These are phyloP conservation scores for Thuidium tamariscinum DNA, from an alignment of 225 moss, liverwort and hornwort species.

Conservation along the genomic window DNA sequence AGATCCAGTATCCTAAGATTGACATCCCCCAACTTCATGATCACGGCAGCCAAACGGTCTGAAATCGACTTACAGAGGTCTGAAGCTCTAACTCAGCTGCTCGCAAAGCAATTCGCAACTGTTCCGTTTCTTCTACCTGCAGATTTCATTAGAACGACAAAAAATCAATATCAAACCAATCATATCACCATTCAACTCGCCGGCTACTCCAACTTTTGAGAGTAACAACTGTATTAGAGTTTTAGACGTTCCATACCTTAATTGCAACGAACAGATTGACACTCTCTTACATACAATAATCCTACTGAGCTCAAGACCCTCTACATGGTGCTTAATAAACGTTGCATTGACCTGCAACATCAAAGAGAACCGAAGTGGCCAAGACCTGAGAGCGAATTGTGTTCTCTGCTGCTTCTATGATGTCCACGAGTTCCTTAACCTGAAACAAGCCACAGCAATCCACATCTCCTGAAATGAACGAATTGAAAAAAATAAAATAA, in stretches of 20 bases:
- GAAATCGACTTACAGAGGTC: slow-evolving; percentile 55
- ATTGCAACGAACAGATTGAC: neutral
- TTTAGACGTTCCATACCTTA: neutral
- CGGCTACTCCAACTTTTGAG: neutral
- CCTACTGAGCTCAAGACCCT: neutral
- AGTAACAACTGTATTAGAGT: neutral
- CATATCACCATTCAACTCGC: neutral
- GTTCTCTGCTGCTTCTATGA: slow-evolving; percentile 88
- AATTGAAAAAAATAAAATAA: neutral
- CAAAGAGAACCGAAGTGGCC: neutral
- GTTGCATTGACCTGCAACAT: neutral
- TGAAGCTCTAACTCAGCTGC: slow-evolving; percentile 94
- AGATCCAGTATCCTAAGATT: neutral
- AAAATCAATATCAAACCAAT: neutral
- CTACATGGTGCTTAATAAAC: neutral
- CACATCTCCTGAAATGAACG: neutral
- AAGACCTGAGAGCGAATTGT: slow-evolving; percentile 90
- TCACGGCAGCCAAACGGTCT: neutral
- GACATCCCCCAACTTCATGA: neutral
- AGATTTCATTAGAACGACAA: neutral
- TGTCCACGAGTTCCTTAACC: slow-evolving; percentile 83
- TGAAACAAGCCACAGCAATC: slow-evolving; percentile 11
- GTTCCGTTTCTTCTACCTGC: slow-evolving; percentile 97
- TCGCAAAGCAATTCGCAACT: slow-evolving; percentile 69
- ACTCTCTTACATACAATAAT: neutral